Conservation (phyloP, 2,329 filamentous ascomycete species). For the Truncatella angustata region DNA sequence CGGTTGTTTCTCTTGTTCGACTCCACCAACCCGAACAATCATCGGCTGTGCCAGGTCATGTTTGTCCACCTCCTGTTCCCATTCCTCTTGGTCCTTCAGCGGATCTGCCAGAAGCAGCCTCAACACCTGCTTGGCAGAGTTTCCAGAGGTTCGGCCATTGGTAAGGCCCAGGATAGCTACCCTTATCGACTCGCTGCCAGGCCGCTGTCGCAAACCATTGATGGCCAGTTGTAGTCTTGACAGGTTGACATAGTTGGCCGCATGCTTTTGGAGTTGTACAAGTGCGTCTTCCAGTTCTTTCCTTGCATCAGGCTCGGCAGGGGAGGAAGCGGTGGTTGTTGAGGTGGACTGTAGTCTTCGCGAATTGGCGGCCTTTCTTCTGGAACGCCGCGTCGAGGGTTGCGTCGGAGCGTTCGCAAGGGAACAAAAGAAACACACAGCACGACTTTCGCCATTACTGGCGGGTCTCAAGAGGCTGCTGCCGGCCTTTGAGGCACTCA, state of each 20-base stretch:
- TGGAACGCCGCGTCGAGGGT: constrained; percentile 15
- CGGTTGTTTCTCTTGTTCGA: constrained; percentile 31
- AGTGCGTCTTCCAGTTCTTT: constrained; percentile 59
- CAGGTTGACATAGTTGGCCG: constrained; percentile 63
- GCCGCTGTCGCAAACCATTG: constrained; percentile 56
- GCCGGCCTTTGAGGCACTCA: constrained; percentile 23
- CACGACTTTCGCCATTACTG: constrained; percentile 10
- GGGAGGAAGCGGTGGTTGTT: background rate
- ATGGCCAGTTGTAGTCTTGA: constrained; percentile 70
- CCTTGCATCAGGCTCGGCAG: constrained; percentile 31
- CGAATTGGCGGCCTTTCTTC: constrained; percentile 17
- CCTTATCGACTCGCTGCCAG: constrained; percentile 57
- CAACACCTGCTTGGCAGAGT: constrained; percentile 63
- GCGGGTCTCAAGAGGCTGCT: constrained; percentile 13
- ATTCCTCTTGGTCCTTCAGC: constrained; percentile 57
- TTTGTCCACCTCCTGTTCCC: constrained; percentile 62
- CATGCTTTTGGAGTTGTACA: constrained; percentile 57
- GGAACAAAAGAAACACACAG: constrained; percentile 31
- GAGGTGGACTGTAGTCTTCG: constrained; percentile 23
- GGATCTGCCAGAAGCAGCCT: constrained; percentile 71
- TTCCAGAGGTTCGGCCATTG: constrained; percentile 34
- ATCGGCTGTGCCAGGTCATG: constrained; percentile 55
- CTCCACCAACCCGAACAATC: constrained; percentile 55
- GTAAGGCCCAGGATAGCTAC: constrained; percentile 55
- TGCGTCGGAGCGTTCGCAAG: constrained; percentile 14